These are phyloP conservation scores for Chlorella sp. DNA, from an alignment of 139 green algal genomes.

Conservation along the genomic window DNA sequence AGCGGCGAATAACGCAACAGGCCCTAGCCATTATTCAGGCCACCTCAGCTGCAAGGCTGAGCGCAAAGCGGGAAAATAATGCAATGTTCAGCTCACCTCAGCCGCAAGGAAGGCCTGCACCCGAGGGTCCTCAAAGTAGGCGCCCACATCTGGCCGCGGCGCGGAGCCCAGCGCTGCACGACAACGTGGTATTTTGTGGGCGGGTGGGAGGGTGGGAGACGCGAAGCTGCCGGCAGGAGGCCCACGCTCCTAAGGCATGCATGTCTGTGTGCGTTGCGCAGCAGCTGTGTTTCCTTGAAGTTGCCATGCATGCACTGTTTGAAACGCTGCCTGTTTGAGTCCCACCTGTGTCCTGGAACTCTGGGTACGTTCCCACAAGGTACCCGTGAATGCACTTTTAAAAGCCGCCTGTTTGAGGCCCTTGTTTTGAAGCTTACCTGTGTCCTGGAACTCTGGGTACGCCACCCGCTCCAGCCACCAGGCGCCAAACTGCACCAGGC, in stretches of 20 bases:
- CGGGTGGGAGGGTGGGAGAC: neutral
- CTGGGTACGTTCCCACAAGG: no score
- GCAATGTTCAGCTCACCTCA: neutral
- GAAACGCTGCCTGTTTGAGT: no score
- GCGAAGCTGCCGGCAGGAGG: neutral
- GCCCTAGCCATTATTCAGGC: neutral
- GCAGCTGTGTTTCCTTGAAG: no score
- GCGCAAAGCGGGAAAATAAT: neutral
- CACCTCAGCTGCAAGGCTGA: neutral
- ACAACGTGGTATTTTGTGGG: no score
- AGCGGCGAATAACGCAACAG: neutral
- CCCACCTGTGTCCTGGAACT: constrained; percentile 28
- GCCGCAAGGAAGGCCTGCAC: constrained; percentile 18
- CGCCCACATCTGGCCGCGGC: neutral
- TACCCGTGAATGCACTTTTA: no score
- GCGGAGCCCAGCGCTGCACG: constrained; percentile 1
- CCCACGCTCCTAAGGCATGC: no score
- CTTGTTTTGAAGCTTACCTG: neutral
- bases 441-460: constrained; percentile 28
- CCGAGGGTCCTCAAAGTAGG: neutral
- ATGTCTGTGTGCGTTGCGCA: no score
- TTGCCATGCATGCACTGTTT: no score
- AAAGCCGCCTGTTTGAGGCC: no score
- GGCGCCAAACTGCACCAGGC: constrained; percentile 10
- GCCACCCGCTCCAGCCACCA: constrained; percentile 16